These are phyloP conservation scores for Scheffersomyces lignosus DNA, from an alignment of 805 yeast genomes.

Conservation along the genomic window DNA sequence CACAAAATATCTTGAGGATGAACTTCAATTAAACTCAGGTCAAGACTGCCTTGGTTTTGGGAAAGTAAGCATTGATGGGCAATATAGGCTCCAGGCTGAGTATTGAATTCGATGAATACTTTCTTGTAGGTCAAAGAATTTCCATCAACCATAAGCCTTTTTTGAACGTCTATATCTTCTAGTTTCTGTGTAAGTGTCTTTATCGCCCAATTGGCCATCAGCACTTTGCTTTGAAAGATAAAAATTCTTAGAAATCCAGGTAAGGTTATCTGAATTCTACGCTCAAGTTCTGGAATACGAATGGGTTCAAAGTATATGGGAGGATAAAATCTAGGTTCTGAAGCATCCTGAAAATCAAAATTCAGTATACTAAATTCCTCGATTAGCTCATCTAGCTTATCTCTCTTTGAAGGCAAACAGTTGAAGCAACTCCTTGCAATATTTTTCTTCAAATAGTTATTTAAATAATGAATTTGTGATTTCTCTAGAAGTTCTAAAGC, in stretches of 20 bases:
- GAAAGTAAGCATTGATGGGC: slow-evolving; percentile 60
- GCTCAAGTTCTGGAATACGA: slow-evolving; percentile 19
- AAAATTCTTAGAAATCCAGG: slow-evolving; percentile 32
- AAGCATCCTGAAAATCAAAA: background rate
- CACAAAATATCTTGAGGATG: slow-evolving; percentile 72
- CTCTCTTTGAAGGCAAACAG: background rate
- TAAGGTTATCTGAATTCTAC: slow-evolving; percentile 18
- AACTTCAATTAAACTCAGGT: slow-evolving; percentile 48
- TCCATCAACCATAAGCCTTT: slow-evolving; percentile 15
- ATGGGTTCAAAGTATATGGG: slow-evolving; percentile 26
- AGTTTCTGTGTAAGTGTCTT: slow-evolving; percentile 14
- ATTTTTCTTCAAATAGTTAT: slow-evolving; percentile 34
- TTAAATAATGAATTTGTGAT: slow-evolving; percentile 21
- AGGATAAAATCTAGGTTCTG: slow-evolving; percentile 27
- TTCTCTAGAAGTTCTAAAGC: slow-evolving; percentile 30
- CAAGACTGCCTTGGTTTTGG: slow-evolving; percentile 41
- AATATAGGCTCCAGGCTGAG: slow-evolving; percentile 57
- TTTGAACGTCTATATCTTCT: slow-evolving; percentile 18
- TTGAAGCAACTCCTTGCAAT: background rate
- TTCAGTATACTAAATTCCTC: background rate
- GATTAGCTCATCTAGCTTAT: slow-evolving; percentile 1
- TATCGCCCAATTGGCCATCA: slow-evolving; percentile 30
- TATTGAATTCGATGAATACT: slow-evolving; percentile 63
- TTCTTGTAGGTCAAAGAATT: slow-evolving; percentile 33
- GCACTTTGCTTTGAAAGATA: slow-evolving; percentile 17